Evolutionary conservation across 2,329 filamentous ascomycete species (phyloP).

Genomic region (Arthrinium puccinioides): DNA sequence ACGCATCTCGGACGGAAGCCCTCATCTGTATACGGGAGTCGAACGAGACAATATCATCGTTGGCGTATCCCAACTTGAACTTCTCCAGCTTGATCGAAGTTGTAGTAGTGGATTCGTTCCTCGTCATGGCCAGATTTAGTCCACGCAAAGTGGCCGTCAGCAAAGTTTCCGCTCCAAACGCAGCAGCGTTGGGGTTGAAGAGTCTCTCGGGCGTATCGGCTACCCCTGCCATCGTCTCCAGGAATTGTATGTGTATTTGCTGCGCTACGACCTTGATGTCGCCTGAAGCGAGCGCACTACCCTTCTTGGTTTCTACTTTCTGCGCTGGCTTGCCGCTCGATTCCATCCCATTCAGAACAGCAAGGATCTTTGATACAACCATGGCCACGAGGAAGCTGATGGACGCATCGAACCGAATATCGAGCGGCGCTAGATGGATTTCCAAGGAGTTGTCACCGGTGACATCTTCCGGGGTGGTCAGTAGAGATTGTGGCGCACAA

Average conservation of each 20-base stretch:
- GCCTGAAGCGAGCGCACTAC: slow-evolving; percentile 17
- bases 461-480: slow-evolving; percentile 7
- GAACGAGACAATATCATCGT: slow-evolving; percentile 58
- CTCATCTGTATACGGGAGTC: slow-evolving; percentile 50
- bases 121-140: slow-evolving; percentile 26
- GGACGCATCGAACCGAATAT: slow-evolving; percentile 47
- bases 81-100: slow-evolving; percentile 43
- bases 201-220: slow-evolving; percentile 41
- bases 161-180: slow-evolving; percentile 41
- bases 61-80: slow-evolving; percentile 55
- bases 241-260: slow-evolving; percentile 46
- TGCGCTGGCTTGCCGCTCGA: slow-evolving; percentile 7
- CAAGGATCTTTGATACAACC: slow-evolving; percentile 41
- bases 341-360: slow-evolving; percentile 34
- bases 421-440: slow-evolving; percentile 43
- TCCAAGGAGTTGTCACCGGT: slow-evolving; percentile 34
- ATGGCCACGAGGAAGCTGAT: slow-evolving; percentile 47
- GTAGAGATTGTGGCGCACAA: slow-evolving; percentile 2
- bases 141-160: slow-evolving; percentile 42
- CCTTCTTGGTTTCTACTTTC: slow-evolving; percentile 6
- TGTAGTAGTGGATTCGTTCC: slow-evolving; percentile 19
- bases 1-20: slow-evolving; percentile 51
- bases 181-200: slow-evolving; percentile 30
- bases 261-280: slow-evolving; percentile 38
- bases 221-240: slow-evolving; percentile 46